Conservation (phyloP, 352 stramenopile species). For the Phytopythium ostracodes region DNA sequence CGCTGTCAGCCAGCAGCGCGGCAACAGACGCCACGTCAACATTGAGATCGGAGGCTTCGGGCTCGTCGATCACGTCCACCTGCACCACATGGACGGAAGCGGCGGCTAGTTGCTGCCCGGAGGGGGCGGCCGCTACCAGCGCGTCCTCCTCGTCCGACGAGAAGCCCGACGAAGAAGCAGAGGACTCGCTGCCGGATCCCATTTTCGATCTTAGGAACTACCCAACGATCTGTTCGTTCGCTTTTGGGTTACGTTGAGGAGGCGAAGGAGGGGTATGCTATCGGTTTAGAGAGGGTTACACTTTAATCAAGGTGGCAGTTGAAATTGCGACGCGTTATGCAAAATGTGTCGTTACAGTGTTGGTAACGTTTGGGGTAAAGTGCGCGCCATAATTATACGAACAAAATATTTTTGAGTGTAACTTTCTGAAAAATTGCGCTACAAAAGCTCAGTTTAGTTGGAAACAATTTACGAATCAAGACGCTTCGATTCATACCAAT, state of each 20-base stretch:
- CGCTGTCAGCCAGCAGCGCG: neutral
- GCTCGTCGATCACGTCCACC: conserved; percentile 31
- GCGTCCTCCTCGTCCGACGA: conserved; percentile 38
- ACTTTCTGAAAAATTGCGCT: too few species aligned
- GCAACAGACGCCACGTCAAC: neutral
- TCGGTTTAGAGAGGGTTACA: neutral
- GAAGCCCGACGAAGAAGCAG: conserved; percentile 36
- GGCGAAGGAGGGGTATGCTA: too few species aligned
- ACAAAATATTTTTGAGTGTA: too few species aligned
- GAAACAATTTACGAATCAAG: too few species aligned
- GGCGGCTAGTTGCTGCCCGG: neutral
- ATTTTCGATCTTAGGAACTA: neutral
- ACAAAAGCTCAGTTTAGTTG: too few species aligned
- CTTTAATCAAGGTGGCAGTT: neutral
- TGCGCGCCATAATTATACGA: too few species aligned
- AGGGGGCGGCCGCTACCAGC: conserved; percentile 2
- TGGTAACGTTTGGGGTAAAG: neutral
- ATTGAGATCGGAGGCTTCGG: conserved; percentile 2
- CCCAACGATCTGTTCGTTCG: neutral
- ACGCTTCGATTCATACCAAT: too few species aligned
- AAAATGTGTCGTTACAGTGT: neutral
- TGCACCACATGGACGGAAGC: conserved; percentile 9
- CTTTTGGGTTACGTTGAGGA: neutral
- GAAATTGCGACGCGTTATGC: neutral
- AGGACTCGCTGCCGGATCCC: neutral